Base-by-base conservation (phyloP, 2,329 filamentous ascomycete genomes). In the Claviceps sp. region DNA sequence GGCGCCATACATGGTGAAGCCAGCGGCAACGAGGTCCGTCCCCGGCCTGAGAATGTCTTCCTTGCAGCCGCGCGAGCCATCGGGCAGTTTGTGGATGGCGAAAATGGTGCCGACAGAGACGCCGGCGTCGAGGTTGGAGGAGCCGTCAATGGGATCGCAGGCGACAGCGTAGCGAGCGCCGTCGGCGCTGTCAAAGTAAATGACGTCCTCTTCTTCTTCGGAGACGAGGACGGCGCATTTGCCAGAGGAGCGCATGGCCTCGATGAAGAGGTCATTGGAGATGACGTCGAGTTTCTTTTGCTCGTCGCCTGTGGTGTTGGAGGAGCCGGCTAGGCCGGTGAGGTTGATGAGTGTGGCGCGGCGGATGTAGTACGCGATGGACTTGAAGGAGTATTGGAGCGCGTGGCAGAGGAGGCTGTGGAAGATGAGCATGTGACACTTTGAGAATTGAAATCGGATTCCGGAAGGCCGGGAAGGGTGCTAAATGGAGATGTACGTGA, bases 1-100 rank as follows among this genome's bases (percentile, higher is more conserved):
- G 60, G 93, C 93, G 64, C 93, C 93, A 72, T 98, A 98, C 93
- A 98, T 98, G 70, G 93, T 98, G 78, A 98, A 98, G n/a, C 93
- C 93, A 22, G 88, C 84, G 38, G 93, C 91, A 20, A 97, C 80
- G 58, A 97, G 80, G 70, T 96, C 90, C 1, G 86, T 91, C 52
- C 93, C 93, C 1, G 93, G 86, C 69, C 83, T 83, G 54, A 97
- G 79, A 55, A 98, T 79, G 67, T 97, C 90, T 63, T 94, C 88
- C 60, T 86, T 84, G 54, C 78, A 84, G 57, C 86, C 86, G 54
- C 72, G 76, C 14, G 85, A 82, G 57, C 78, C 83, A 14, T 94
- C 88, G 53, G 83, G 79, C 22, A 97, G 81, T 74, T 90, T 89
- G 78, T 93, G 93, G 61, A 98, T 81, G 58, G 82, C 90, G 66